Evolutionary conservation across 106 monocot genomes (phyloP).

Genomic region (Dendrobium huoshanense): DNA sequence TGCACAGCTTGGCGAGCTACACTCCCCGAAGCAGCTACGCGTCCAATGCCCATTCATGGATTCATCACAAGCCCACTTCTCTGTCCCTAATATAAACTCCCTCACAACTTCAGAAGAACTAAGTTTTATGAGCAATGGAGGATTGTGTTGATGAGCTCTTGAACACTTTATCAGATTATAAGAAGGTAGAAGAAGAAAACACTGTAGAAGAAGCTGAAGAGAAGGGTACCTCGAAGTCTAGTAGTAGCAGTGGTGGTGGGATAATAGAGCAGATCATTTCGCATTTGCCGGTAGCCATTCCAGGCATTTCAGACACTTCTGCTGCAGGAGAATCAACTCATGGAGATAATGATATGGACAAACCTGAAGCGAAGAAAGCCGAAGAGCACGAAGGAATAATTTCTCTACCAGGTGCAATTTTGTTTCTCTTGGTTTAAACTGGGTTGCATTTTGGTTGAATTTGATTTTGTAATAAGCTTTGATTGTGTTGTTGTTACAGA

Average conservation of each 20-base stretch:
- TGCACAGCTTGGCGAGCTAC: neutral
- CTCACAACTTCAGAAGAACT: neutral
- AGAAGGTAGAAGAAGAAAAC: neutral
- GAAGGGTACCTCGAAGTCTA: neutral
- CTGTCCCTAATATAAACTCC: neutral
- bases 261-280: neutral
- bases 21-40: slow-evolving; percentile 1
- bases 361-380: neutral
- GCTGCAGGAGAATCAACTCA: neutral
- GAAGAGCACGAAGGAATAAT: neutral
- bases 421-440: neutral
- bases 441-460: neutral
- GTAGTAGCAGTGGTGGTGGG: neutral
- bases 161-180: neutral
- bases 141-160: neutral
- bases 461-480: neutral
- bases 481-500: neutral
- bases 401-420: neutral
- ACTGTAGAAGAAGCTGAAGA: neutral
- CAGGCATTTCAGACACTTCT: neutral
- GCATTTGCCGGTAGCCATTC: neutral
- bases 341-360: neutral
- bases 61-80: neutral
- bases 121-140: neutral
- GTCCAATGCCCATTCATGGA: neutral